Conservation (phyloP, 83 land plant genomes). For the Picea abies region DNA sequence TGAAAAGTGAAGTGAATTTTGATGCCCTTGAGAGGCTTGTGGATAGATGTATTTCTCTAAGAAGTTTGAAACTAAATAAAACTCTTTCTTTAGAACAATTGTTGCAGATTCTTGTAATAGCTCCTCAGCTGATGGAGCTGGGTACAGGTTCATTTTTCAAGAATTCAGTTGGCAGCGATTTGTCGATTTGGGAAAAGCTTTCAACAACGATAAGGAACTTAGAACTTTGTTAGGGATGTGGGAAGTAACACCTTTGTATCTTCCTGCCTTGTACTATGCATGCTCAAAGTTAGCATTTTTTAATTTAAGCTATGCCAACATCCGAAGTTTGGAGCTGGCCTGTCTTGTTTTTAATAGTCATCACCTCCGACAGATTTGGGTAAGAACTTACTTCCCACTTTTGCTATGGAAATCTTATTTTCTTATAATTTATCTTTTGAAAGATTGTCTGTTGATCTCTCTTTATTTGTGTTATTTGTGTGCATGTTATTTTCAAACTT, state of each 20-base stretch:
- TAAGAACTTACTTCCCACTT: slow-evolving; percentile 9
- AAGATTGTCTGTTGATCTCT: background rate
- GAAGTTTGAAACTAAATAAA: slow-evolving; percentile 42
- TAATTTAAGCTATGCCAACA: slow-evolving; percentile 53
- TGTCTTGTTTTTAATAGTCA: slow-evolving; percentile 33
- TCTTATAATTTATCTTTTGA: background rate
- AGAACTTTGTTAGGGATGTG: slow-evolving; percentile 53
- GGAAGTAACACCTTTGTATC: slow-evolving; percentile 35
- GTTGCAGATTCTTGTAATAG: slow-evolving; percentile 34
- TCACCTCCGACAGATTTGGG: slow-evolving; percentile 39
- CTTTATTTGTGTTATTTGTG: background rate
- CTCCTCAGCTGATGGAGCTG: slow-evolving; percentile 54
- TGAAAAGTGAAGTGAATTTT: slow-evolving; percentile 40
- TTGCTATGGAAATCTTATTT: background rate
- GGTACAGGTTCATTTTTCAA: slow-evolving; percentile 56
- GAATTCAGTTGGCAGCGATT: slow-evolving; percentile 21
- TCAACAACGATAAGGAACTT: slow-evolving; percentile 39
- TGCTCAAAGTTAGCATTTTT: slow-evolving; percentile 45
- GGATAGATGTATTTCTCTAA: slow-evolving; percentile 41
- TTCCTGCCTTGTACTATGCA: slow-evolving; percentile 43
- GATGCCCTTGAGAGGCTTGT: slow-evolving; percentile 57
- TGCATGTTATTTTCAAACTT: background rate
- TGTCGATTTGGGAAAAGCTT: slow-evolving; percentile 34
- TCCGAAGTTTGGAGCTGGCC: slow-evolving; percentile 35
- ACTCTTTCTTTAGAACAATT: slow-evolving; percentile 40